phyloP scores from a whole-genome alignment of 495 filamentous ascomycete genomes.

The Paragyromitra xinjiangensis region DNA sequence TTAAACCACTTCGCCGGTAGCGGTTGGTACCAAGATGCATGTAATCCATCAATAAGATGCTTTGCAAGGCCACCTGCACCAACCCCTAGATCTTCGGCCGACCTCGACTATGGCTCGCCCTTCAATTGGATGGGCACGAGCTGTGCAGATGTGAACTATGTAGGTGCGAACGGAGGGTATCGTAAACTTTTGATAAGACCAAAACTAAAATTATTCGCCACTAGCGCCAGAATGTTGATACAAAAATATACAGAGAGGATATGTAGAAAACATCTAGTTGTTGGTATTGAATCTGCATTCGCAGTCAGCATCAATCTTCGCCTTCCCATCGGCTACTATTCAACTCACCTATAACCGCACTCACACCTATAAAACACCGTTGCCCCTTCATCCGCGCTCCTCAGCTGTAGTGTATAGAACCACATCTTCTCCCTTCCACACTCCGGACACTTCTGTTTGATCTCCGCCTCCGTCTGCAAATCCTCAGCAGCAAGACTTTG shows the following conservation, averaged over 20 bases:
- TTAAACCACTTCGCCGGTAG: no score
- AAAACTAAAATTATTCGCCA: slow-evolving; percentile 6
- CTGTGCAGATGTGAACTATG: background rate
- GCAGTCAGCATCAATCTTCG: background rate
- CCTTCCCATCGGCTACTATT: background rate
- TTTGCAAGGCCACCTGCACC: background rate
- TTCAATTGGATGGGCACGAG: background rate
- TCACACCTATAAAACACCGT: slow-evolving; percentile 58
- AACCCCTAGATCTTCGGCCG: background rate
- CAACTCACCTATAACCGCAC: slow-evolving; percentile 54
- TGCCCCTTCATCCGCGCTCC: slow-evolving; percentile 89
- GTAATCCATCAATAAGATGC: background rate
- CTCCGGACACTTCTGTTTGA: slow-evolving; percentile 74
- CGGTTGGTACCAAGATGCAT: background rate
- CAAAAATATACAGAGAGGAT: slow-evolving; percentile 24
- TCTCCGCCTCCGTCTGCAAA: slow-evolving; percentile 77
- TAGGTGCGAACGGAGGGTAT: background rate
- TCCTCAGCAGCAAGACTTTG: slow-evolving; percentile 83
- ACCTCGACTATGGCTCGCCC: background rate
- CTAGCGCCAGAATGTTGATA: slow-evolving; percentile 29
- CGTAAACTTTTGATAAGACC: background rate
- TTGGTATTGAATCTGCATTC: slow-evolving; percentile 54
- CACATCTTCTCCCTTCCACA: slow-evolving; percentile 85
- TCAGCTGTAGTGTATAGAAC: slow-evolving; percentile 83
- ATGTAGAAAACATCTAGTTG: slow-evolving; percentile 32